Evolutionary conservation across 2,329 filamentous ascomycete species (phyloP).

Genomic region (Gnomoniopsis smithogilvyi): DNA sequence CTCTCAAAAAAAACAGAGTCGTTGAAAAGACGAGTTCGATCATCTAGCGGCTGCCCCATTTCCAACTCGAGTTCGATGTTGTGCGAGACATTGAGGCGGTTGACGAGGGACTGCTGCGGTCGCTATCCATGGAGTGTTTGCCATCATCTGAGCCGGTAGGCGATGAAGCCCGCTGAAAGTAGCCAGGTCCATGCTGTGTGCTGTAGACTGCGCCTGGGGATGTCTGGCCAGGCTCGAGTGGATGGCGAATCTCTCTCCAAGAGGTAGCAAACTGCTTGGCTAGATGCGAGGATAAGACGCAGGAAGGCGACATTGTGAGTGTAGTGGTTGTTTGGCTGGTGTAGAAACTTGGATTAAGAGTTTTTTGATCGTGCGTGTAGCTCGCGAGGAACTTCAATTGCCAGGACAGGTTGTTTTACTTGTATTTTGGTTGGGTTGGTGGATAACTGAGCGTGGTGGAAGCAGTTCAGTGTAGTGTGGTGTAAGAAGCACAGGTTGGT

Average conservation of each 20-base stretch:
- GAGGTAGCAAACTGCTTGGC: constrained; percentile 59
- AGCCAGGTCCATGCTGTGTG: constrained; percentile 25
- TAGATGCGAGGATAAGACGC: constrained; percentile 60
- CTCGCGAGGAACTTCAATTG: no score
- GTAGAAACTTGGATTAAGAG: background rate
- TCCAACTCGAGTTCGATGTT: constrained; percentile 32
- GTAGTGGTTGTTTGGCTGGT: background rate
- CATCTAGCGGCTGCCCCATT: constrained; percentile 14
- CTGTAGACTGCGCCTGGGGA: constrained; percentile 23
- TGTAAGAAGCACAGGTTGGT: no score
- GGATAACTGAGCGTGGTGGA: background rate
- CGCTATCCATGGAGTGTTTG: constrained; percentile 47
- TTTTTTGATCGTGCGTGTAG: background rate
- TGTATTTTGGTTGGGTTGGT: background rate
- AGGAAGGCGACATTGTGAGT: constrained; percentile 51
- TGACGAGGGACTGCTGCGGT: constrained; percentile 28
- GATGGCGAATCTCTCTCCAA: constrained; percentile 50
- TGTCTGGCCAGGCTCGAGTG: constrained; percentile 20
- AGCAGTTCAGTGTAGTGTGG: no score
- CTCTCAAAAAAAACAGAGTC: background rate
- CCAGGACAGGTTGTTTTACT: background rate
- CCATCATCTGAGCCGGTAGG: constrained; percentile 25
- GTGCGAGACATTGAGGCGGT: constrained; percentile 27
- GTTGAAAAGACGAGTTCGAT: background rate
- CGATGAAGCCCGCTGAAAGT: constrained; percentile 33